These are phyloP conservation scores for Tuber microsphaerosporum DNA, from an alignment of 495 filamentous ascomycete species.

Conservation along the genomic window DNA sequence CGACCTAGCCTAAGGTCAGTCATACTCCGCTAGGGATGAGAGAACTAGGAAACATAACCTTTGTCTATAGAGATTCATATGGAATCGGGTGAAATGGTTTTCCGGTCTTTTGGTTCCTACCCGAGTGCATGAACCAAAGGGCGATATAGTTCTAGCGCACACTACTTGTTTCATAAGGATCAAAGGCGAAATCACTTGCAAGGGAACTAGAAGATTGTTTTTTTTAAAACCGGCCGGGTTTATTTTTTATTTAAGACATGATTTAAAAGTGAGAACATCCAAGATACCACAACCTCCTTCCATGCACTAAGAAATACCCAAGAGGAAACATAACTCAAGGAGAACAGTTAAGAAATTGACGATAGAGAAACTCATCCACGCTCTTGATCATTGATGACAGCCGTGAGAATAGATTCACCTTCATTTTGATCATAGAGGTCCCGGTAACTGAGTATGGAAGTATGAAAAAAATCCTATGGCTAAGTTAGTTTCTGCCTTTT, in stretches of 20 bases:
- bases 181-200: background rate
- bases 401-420: slow-evolving; percentile 4
- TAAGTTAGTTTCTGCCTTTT: background rate
- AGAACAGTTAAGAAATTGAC: background rate
- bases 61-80: too few relatives aligned
- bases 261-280: background rate
- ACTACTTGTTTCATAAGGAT: background rate
- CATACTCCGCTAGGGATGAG: too few relatives aligned
- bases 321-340: slow-evolving; percentile 5
- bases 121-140: background rate
- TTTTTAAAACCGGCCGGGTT: background rate
- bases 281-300: background rate
- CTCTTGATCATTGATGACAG: background rate
- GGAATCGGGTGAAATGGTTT: too few relatives aligned
- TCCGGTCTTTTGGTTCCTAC: too few relatives aligned
- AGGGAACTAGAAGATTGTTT: background rate
- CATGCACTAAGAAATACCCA: background rate
- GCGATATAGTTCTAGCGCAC: background rate
- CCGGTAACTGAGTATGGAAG: background rate
- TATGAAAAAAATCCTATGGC: background rate
- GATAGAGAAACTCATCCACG: slow-evolving; percentile 1
- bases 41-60: too few relatives aligned
- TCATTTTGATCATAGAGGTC: slow-evolving; percentile 2
- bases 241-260: background rate
- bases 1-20: background rate